A percentile compares a stretch with the other conserved stretches of the same genome.
Evolutionary conservation across 2,329 filamentous ascomycete genomes (phyloP).

Genomic region (Diaporthe vexans): DNA sequence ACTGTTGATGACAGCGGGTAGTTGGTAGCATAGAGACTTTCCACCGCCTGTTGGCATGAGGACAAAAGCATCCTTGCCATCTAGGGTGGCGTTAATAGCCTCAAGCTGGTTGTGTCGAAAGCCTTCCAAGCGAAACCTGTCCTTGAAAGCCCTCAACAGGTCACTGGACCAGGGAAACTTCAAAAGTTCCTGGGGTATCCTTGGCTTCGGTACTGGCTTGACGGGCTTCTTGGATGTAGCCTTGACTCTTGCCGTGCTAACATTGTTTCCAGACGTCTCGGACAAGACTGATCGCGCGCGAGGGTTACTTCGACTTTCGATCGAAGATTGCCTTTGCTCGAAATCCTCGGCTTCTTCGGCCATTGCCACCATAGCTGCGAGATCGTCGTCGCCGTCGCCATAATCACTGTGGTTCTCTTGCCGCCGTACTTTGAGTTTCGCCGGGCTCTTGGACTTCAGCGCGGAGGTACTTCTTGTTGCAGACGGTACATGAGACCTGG

Average conservation of each 20-base stretch:
- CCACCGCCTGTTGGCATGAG: conserved; percentile 98
- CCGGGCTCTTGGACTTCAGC: conserved; percentile 39
- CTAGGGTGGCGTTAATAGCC: conserved; percentile 93
- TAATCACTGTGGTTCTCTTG: conserved; percentile 53
- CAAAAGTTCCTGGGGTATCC: conserved; percentile 68
- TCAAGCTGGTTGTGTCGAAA: conserved; percentile 95
- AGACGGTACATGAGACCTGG: conserved; percentile 14
- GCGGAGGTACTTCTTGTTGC: conserved; percentile 36
- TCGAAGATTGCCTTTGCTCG: conserved; percentile 58
- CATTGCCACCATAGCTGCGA: conserved; percentile 64
- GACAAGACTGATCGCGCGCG: conserved; percentile 56
- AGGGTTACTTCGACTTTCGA: conserved; percentile 44
- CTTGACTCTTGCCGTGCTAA: conserved; percentile 51
- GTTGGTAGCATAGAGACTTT: conserved; percentile 96
- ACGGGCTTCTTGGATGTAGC: conserved; percentile 49
- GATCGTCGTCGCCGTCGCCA: conserved; percentile 55
- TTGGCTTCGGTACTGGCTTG: conserved; percentile 49
- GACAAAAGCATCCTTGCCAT: conserved; percentile 91
- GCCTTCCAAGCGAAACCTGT: conserved; percentile 85
- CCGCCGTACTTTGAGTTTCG: conserved; percentile 42
- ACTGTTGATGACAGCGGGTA: conserved; percentile 86
- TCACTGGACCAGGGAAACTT: conserved; percentile 87
- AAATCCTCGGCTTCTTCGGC: conserved; percentile 66
- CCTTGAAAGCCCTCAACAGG: conserved; percentile 83
- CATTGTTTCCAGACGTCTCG: conserved; percentile 64